Base-by-base conservation (phyloP, 139 green algal species). In the Pleodorina starrii region DNA sequence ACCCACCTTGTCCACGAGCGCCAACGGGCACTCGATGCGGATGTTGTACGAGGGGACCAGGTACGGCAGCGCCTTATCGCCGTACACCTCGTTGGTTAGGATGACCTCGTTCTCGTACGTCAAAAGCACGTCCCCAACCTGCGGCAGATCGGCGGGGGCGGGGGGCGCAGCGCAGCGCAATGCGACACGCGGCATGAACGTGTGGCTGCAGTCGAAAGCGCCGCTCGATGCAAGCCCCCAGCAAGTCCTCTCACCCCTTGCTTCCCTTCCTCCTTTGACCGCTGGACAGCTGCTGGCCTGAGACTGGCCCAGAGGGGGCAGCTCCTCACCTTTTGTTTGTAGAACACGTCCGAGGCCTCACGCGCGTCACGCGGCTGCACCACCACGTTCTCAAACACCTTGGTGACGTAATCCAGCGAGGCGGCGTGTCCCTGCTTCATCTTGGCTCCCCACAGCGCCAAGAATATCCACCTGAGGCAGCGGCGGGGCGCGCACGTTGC, bases 51-150 rank as follows among this genome's bases (percentile, higher is more conserved):
- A 57, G 9, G 93, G 93, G 54, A 96, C 93, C 0, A 97, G 85
- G 90, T 96, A 98, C 7, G 95, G 96, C 90, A 98, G 92, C 23
- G 88, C 90, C 46, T 95, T 93, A 43, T 94, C 92, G 40, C 93
- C 94, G 68, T 95, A 95, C 44, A 93, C 90, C 84, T 94, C 43
- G 86, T 98, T 98, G 40, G 96, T 98, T 21, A 98, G 93, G 74
- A 97, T 90, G 17, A 96, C 96, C 89, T 98, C 96, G 77, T 98
- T 98, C 89, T 98, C 96, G 76, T 98, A 98, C 21, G 96, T 98
- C 69, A 98, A 92, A 76, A 98, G 93, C 74, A 94, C 94, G 71
- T 98, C 96, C 23, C 95, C 96, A 5, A 94, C 73, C 76, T 91
- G 42, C 4, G 27, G 1, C 32, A n/a, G n/a, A n/a, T n/a, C n/a